Percentiles rank a stretch among this genome's conserved stretches.
phyloP scores from a whole-genome alignment of 2,329 filamentous ascomycete genomes.

The Emericellopsis cladophorae region DNA sequence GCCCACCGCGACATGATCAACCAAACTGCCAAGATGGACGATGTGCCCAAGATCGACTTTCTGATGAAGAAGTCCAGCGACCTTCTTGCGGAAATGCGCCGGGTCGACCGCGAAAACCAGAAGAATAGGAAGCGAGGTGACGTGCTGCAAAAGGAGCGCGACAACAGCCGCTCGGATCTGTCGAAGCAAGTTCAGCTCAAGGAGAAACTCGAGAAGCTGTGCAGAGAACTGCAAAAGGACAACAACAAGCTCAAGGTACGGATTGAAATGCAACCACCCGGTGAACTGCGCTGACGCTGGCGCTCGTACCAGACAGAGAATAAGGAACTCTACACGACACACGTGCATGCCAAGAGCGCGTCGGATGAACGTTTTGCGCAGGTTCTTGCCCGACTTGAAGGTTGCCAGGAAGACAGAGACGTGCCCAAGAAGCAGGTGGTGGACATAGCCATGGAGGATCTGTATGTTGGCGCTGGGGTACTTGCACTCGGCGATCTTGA shows the following conservation, averaged over 20 bases:
- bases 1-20: conserved; percentile 83
- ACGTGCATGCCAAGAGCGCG: conserved; percentile 69
- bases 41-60: conserved; percentile 81
- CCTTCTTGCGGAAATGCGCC: conserved; percentile 87
- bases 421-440: conserved; percentile 68
- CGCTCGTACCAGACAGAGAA: conserved; percentile 61
- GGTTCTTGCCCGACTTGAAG: conserved; percentile 73
- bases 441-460: conserved; percentile 78
- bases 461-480: conserved; percentile 36
- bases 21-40: conserved; percentile 82
- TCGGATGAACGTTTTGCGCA: conserved; percentile 77
- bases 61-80: conserved; percentile 87
- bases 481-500: neutral
- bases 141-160: conserved; percentile 91
- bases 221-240: conserved; percentile 85
- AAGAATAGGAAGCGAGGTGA: conserved; percentile 96
- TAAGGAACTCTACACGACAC: conserved; percentile 75
- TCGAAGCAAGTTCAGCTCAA: conserved; percentile 85
- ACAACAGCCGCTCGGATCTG: conserved; percentile 74
- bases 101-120: conserved; percentile 81
- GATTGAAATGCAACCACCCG: conserved; percentile 1
- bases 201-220: conserved; percentile 94
- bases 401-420: conserved; percentile 78
- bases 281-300: conserved; percentile 1
- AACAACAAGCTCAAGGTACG: conserved; percentile 95